phyloP scores from a whole-genome alignment of 331 rosid genomes.

The Quercus lobata region DNA sequence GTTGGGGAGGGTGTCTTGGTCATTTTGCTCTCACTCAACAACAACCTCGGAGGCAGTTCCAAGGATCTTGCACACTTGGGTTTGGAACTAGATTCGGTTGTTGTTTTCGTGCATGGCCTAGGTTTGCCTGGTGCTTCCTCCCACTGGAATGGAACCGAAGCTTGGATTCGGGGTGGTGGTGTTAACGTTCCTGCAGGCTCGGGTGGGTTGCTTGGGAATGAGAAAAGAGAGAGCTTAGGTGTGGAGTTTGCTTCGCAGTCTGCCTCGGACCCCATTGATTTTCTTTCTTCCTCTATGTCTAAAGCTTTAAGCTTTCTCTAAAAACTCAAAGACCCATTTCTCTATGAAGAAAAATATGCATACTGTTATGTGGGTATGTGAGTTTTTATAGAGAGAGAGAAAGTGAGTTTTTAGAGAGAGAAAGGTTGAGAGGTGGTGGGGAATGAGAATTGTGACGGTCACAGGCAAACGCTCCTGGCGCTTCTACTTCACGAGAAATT shows the following conservation, averaged over 20 bases:
- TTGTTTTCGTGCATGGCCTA: constrained; percentile 26
- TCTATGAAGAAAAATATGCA: neutral
- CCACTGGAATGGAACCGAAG: constrained; percentile 88
- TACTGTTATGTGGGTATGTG: constrained; percentile 4
- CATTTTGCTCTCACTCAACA: constrained; percentile 26
- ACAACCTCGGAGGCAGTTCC: constrained; percentile 89
- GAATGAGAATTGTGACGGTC: constrained; percentile 39
- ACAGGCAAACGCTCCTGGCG: constrained; percentile 52
- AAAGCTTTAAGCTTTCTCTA: neutral
- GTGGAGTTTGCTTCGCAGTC: constrained; percentile 11
- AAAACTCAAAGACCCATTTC: neutral
- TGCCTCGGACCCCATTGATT: neutral
- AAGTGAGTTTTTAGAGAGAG: neutral
- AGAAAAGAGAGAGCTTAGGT: constrained; percentile 48
- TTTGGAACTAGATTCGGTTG: constrained; percentile 11
- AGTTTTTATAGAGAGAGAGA: constrained; percentile 21
- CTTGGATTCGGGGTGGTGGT: constrained; percentile 44
- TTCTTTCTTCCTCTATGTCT: constrained; percentile 1
- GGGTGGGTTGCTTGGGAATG: constrained; percentile 35
- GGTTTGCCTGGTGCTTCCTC: constrained; percentile 98
- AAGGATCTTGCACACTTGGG: constrained; percentile 39
- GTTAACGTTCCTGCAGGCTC: constrained; percentile 37
- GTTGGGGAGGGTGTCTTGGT: constrained; percentile 54
- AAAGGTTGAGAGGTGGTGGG: constrained; percentile 15
- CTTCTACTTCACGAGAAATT: constrained; percentile 69